A percentile compares a stretch with the other conserved stretches of the same genome.
Conservation (phyloP, 768 basidiomycete genomes). For the Antrodiella citrinella region DNA sequence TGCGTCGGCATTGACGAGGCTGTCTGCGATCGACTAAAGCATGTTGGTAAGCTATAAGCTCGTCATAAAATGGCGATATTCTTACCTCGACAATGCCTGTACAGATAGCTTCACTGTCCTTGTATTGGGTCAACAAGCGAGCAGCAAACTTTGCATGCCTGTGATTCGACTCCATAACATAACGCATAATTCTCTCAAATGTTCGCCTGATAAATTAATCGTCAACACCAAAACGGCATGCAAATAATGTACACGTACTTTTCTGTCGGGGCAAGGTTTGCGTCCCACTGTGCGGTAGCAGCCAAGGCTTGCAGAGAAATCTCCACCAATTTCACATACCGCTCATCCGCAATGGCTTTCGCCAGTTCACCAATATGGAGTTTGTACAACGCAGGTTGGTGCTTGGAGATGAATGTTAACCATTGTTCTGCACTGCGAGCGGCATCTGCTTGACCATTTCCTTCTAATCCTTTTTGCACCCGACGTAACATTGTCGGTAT, state of each 20-base stretch:
- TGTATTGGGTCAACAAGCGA: conserved; percentile 56
- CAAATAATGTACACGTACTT: conserved; percentile 40
- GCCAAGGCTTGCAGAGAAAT: conserved; percentile 72
- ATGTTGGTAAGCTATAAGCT: background rate
- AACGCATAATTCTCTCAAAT: conserved; percentile 52
- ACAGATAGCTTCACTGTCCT: conserved; percentile 43
- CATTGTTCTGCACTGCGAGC: conserved; percentile 45
- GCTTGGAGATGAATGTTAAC: conserved; percentile 61
- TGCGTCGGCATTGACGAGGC: conserved; percentile 37
- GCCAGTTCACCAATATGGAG: conserved; percentile 68
- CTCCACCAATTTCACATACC: conserved; percentile 46
- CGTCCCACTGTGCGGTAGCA: conserved; percentile 52
- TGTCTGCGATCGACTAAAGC: conserved; percentile 48
- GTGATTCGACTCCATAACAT: conserved; percentile 49
- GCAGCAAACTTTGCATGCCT: conserved; percentile 83
- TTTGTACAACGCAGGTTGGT: conserved; percentile 65
- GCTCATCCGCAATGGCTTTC: conserved; percentile 63
- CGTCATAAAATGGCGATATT: background rate
- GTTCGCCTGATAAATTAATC: conserved; percentile 42
- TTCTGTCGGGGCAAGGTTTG: conserved; percentile 48
- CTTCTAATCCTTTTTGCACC: conserved; percentile 35
- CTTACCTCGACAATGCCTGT: conserved; percentile 57
- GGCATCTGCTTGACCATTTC: conserved; percentile 19
- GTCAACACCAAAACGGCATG: background rate
- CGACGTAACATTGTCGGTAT: conserved; percentile 75